Evolutionary conservation across 2,329 filamentous ascomycete species (phyloP).

Genomic region (Aspergillus phoenicis): DNA sequence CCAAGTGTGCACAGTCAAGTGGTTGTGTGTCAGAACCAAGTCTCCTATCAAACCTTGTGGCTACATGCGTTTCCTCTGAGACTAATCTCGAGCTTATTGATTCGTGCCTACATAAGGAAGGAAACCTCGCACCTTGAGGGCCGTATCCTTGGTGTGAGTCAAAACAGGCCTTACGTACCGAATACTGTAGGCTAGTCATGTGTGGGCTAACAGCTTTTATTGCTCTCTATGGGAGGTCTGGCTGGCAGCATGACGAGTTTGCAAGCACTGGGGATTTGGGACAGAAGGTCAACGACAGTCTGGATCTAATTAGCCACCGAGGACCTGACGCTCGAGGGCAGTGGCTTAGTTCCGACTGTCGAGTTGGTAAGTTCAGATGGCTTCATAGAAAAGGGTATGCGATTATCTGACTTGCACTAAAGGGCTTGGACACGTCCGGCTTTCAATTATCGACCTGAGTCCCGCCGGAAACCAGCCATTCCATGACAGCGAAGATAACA

Average conservation of each 20-base stretch:
- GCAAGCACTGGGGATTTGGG: background rate
- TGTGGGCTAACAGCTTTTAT: conserved; percentile 19
- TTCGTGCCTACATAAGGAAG: background rate
- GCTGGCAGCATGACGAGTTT: background rate
- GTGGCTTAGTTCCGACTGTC: conserved; percentile 50
- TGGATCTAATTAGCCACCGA: conserved; percentile 48
- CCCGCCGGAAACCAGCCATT: conserved; percentile 53
- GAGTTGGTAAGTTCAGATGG: conserved; percentile 39
- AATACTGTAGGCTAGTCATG: background rate
- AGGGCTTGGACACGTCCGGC: conserved; percentile 54
- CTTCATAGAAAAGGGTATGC: too few relatives aligned
- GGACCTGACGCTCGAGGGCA: conserved; percentile 51
- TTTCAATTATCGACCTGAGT: conserved; percentile 57
- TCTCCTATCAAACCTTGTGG: background rate
- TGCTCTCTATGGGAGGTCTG: background rate
- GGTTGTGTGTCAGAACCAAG: background rate
- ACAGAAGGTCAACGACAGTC: conserved; percentile 30
- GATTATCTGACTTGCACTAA: background rate
- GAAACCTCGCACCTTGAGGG: background rate
- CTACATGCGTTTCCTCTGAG: background rate
- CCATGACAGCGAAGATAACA: conserved; percentile 38
- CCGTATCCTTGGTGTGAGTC: too few relatives aligned
- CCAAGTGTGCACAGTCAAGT: background rate
- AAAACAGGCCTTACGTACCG: background rate
- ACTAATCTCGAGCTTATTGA: background rate